A percentile compares a stretch with the other conserved stretches of the same genome.
Conservation (phyloP, 805 yeast species). For the Saturnispora quitensis region DNA sequence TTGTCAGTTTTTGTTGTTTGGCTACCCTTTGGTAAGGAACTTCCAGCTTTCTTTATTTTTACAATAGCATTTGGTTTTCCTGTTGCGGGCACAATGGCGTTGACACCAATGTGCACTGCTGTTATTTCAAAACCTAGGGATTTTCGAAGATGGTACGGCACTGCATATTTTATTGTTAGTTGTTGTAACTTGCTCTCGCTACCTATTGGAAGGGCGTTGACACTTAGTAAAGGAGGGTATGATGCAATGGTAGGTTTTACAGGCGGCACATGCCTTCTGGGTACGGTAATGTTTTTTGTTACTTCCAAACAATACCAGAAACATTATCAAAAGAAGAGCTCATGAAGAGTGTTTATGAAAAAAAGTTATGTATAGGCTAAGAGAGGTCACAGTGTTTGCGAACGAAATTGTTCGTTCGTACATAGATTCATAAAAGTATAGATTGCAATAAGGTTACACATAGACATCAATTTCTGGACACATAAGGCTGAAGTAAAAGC, state of each 20-base stretch:
- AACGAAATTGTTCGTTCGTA: too few species aligned
- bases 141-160: conserved; percentile 65
- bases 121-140: conserved; percentile 53
- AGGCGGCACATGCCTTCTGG: conserved; percentile 23
- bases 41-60: conserved; percentile 40
- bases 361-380: too few species aligned
- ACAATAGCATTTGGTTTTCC: conserved; percentile 49
- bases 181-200: conserved; percentile 38
- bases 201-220: conserved; percentile 33
- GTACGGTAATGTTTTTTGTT: conserved; percentile 14
- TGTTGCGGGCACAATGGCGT: conserved; percentile 51
- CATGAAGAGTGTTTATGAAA: neutral
- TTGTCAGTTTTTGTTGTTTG: conserved; percentile 42
- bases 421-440: too few species aligned
- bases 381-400: too few species aligned
- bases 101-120: conserved; percentile 64
- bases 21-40: conserved; percentile 51
- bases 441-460: too few species aligned
- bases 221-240: conserved; percentile 25
- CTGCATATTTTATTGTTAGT: conserved; percentile 44
- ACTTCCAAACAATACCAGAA: neutral
- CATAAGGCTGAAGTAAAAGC: too few species aligned
- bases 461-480: too few species aligned
- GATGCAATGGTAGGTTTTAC: conserved; percentile 26
- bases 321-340: neutral